Evolutionary conservation across 1,139 yeast species (phyloP).

Genomic region (Meyerozyma athensensis): DNA sequence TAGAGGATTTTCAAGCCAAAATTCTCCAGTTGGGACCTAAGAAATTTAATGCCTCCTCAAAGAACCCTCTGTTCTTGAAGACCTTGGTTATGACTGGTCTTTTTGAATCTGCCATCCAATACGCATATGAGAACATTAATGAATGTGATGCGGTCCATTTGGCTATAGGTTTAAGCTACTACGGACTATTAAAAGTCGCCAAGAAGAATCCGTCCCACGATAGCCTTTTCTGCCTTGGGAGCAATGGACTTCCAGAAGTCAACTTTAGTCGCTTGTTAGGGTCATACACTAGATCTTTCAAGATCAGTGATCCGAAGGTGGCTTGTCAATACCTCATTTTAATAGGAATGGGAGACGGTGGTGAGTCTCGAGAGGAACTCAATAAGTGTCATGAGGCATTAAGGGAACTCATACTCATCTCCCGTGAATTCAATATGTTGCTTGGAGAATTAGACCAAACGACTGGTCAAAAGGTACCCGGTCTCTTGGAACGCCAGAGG

Average conservation of each 20-base stretch:
- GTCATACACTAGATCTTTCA: slow-evolving; percentile 74
- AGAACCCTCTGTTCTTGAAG: slow-evolving; percentile 73
- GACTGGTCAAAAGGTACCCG: slow-evolving; percentile 78
- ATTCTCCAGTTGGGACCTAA: slow-evolving; percentile 70
- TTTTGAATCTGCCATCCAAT: slow-evolving; percentile 76
- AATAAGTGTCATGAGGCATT: slow-evolving; percentile 73
- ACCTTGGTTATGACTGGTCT: slow-evolving; percentile 72
- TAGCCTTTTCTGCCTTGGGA: slow-evolving; percentile 31
- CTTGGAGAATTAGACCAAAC: slow-evolving; percentile 67
- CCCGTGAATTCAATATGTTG: slow-evolving; percentile 76
- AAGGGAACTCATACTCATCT: slow-evolving; percentile 77
- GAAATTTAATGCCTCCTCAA: slow-evolving; percentile 61
- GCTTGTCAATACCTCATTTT: slow-evolving; percentile 84
- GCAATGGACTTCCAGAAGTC: slow-evolving; percentile 38
- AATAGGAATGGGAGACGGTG: slow-evolving; percentile 52
- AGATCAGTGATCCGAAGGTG: slow-evolving; percentile 79
- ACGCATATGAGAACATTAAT: slow-evolving; percentile 55
- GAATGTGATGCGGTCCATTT: slow-evolving; percentile 90
- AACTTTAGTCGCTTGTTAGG: slow-evolving; percentile 61
- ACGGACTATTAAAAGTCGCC: slow-evolving; percentile 62
- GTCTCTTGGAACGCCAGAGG: slow-evolving; percentile 78
- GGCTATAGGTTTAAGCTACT: slow-evolving; percentile 75
- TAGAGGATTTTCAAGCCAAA: slow-evolving; percentile 69
- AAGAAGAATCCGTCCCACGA: slow-evolving; percentile 20
- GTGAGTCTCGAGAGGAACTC: slow-evolving; percentile 39